These are phyloP conservation scores for Psidium guajava DNA, from an alignment of 345 rosid genomes.

Conservation along the genomic window DNA sequence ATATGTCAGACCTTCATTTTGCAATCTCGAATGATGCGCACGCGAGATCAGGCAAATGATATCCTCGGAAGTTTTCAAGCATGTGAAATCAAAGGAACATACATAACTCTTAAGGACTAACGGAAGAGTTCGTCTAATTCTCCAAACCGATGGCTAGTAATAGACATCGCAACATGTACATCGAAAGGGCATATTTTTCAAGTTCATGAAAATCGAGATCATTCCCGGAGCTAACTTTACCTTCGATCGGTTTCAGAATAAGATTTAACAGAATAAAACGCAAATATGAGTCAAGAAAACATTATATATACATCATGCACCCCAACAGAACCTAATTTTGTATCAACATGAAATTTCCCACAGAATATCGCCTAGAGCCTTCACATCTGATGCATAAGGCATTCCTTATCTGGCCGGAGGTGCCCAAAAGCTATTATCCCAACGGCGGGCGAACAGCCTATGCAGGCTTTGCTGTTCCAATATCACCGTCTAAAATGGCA, in stretches of 20 bases:
- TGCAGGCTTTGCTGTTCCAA: conserved; percentile 24
- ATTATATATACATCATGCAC: background rate
- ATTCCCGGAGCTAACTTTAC: background rate
- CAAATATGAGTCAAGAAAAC: too few relatives aligned
- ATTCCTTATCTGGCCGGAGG: background rate
- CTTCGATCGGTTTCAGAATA: background rate
- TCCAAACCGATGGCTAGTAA: background rate
- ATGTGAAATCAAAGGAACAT: background rate
- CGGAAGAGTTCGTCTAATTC: background rate
- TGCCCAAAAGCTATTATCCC: too few relatives aligned
- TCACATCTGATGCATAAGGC: background rate
- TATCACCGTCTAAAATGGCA: conserved; percentile 80
- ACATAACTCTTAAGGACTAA: background rate
- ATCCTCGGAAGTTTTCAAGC: background rate
- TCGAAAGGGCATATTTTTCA: background rate
- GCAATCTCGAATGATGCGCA: background rate
- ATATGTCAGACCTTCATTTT: background rate
- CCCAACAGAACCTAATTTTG: background rate
- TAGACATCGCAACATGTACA: background rate
- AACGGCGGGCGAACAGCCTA: background rate
- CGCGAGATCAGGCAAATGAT: background rate
- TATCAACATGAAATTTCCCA: background rate
- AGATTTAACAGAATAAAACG: background rate
- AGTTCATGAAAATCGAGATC: background rate
- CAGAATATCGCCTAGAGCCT: background rate